Evolutionary conservation across 1,139 yeast genomes (phyloP), one percentile per base, ranked within the genome.

Genomic region (Geotrichum bryndzae): DNA sequence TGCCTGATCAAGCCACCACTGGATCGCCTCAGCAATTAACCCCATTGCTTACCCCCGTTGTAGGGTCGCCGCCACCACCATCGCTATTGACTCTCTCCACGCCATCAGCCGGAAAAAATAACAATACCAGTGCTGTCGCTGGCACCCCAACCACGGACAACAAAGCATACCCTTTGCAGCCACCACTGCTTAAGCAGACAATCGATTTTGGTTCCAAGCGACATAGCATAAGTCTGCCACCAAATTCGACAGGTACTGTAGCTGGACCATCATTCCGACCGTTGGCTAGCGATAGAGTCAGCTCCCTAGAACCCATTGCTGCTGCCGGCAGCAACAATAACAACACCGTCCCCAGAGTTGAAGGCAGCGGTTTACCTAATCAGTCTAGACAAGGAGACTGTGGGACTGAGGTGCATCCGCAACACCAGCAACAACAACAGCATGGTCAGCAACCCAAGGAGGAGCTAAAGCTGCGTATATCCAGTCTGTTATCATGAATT

Each of bases 401-500:
- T 48, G 27, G 11, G 57, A 61, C 33, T 48, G 52, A 50, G 38
- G 48, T 41, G 35, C 53, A 15, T 27, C 56, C 33, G 35, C 54
- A 46, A 25, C 52, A 38, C 29, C 54, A 41, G 41, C 35, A 25
- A 35, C 51, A 48, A 27, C 61, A 23, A 35, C 35, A 46, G 51
- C 56, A 50, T 18, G 33, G 4, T 51, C 29, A 31, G 35, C 29
- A 51, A 25, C 54, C 29, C 31, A 48, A 53, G 31, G 56, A 56
- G 46, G 68, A 63, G 29, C 55, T 57, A 53, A 68, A 67, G 62
- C 65, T 69, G 52, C 65, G 66, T 64, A 69, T 69, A 18, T 68
- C 70, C 15, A 69, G 66, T 57, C 66, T 69, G 45, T 64, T 69
- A 23, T 68, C 72, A 27, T 69, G 58, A 64, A 35, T 56, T 7